Base-by-base conservation (phyloP, 2,329 filamentous ascomycete genomes). In the Fusarium sp. region DNA sequence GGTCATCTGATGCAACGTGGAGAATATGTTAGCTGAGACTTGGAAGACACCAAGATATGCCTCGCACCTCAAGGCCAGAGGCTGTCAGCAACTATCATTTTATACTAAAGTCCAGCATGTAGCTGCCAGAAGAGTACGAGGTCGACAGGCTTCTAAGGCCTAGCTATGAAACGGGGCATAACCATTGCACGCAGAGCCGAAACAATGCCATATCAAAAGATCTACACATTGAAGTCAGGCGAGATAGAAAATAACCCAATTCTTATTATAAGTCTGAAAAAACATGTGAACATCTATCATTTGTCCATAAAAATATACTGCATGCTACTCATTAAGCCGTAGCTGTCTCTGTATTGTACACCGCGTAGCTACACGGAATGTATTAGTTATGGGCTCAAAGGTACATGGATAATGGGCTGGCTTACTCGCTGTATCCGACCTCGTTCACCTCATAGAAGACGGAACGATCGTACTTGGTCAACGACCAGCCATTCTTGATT, bases 391-490 rank as follows among this genome's bases (percentile, higher is more conserved):
- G 0, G 7, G 1, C 6, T 40, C 11, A n/a, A 40, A 13, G 19
- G 38, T 15, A 42, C 0, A n/a, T 15, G n/a, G 23, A 23, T 28
- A n/a, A n/a, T 11, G 16, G 9, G 18, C 2, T 19, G 25, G 46
- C 70, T 44, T 57, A 75, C 73, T 72, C 71, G 23, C 63, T 75
- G 4, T 75, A 74, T 32, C 74, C 73, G 7, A 66, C 63, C 44
- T 67, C 54, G 10, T 64, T 53, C 16, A 53, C 60, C 1, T 69
- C 63, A 11, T 75, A 75, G 9, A 75, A 75, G 3, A 65, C 62
- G 2, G 66, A 63, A 1, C 73, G 62, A 37, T 74, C 67, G 5
- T 75, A 75, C 32, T 72, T 73, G 25, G 57, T 58, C 11, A 75
- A 53, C 10, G 62, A 43, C 73, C 73, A 75, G 4, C 62, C 53